Evolutionary conservation across 2,329 filamentous ascomycete species (phyloP).

Genomic region (Trichoderma oligosporum): DNA sequence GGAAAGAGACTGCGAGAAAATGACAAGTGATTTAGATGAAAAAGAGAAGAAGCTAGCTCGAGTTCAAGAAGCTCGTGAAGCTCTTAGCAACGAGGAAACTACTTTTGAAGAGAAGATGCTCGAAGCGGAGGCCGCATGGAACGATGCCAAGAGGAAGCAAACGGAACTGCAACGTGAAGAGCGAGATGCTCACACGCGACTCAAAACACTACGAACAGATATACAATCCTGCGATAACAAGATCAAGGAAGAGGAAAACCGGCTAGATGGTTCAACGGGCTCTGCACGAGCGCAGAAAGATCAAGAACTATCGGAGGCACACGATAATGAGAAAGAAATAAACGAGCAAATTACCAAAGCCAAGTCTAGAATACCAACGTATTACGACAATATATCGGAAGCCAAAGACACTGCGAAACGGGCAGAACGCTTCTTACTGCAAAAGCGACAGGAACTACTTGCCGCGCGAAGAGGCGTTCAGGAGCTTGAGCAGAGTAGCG

Average conservation of each 20-base stretch:
- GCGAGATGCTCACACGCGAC: constrained; percentile 57
- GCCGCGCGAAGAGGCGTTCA: constrained; percentile 43
- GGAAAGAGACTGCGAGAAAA: constrained; percentile 34
- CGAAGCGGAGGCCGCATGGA: constrained; percentile 49
- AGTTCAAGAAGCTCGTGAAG: constrained; percentile 38
- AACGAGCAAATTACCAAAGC: constrained; percentile 28
- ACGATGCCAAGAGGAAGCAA: constrained; percentile 52
- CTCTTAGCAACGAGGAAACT: constrained; percentile 44
- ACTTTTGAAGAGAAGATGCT: constrained; percentile 42
- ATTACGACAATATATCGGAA: constrained; percentile 34
- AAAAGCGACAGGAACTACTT: constrained; percentile 53
- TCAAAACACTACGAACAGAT: constrained; percentile 51
- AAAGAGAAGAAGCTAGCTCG: constrained; percentile 44
- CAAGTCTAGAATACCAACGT: constrained; percentile 31
- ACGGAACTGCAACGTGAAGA: constrained; percentile 58
- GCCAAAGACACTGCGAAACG: constrained; percentile 32
- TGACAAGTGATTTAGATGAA: constrained; percentile 48
- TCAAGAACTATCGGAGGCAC: constrained; percentile 44
- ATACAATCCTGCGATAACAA: constrained; percentile 44
- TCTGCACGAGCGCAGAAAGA: constrained; percentile 62
- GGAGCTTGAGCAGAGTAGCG: constrained; percentile 54
- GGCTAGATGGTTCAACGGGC: constrained; percentile 65
- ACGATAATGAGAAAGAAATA: constrained; percentile 27
- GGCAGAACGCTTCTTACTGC: constrained; percentile 32
- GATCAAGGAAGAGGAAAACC: constrained; percentile 54